Percentiles rank a stretch among this genome's conserved stretches.
phyloP scores from a whole-genome alignment of 2,329 filamentous ascomycete genomes.

The Alternaria sp. region DNA sequence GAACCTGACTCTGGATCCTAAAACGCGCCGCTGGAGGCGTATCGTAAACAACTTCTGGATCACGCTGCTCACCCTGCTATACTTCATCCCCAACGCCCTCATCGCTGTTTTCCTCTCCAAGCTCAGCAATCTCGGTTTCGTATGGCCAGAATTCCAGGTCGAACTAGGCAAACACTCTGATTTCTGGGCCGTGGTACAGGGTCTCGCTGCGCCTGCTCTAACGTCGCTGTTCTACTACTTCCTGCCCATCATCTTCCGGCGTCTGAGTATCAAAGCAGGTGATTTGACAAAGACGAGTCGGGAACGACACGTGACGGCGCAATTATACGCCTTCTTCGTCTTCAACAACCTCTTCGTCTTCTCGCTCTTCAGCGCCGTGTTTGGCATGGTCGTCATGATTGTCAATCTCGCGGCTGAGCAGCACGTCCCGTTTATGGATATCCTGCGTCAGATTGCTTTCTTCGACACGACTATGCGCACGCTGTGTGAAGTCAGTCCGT shows the following conservation, averaged over 20 bases:
- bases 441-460: constrained; percentile 70
- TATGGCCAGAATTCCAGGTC: constrained; percentile 79
- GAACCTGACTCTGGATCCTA: constrained; percentile 78
- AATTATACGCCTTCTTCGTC: constrained; percentile 94
- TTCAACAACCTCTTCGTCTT: constrained; percentile 98
- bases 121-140: constrained; percentile 76
- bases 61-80: constrained; percentile 78
- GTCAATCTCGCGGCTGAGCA: constrained; percentile 63
- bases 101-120: constrained; percentile 95
- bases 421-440: constrained; percentile 67
- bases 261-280: constrained; percentile 81
- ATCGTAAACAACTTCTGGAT: constrained; percentile 88
- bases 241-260: constrained; percentile 89
- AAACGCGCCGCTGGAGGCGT: constrained; percentile 73
- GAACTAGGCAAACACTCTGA: constrained; percentile 69
- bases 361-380: constrained; percentile 86
- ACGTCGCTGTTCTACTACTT: constrained; percentile 88
- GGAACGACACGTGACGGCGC: constrained; percentile 88
- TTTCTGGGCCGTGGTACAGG: constrained; percentile 88
- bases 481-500: constrained; percentile 82
- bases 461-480: constrained; percentile 72
- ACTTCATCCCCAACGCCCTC: constrained; percentile 91
- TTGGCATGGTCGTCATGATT: constrained; percentile 74
- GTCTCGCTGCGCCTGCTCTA: constrained; percentile 86
- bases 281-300: constrained; percentile 92